Evolutionary conservation across 2,329 filamentous ascomycete genomes (phyloP).

Genomic region (Xylaria polymorpha): DNA sequence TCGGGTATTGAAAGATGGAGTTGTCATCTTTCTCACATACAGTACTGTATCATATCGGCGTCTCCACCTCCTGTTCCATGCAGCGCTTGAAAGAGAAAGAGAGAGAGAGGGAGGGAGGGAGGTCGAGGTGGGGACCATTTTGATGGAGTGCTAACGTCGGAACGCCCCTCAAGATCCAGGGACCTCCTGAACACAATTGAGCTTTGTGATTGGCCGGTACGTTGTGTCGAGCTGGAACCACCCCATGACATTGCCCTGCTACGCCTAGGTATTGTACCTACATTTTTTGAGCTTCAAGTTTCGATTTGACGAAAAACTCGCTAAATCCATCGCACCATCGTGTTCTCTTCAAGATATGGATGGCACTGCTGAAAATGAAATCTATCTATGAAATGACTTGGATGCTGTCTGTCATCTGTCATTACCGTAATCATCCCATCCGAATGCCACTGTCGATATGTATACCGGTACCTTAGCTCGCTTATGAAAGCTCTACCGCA

Average conservation of each 20-base stretch:
- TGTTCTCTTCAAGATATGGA: not conserved
- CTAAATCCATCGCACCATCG: too few relatives aligned
- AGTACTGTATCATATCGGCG: too few relatives aligned
- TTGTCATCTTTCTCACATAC: too few relatives aligned
- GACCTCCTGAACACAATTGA: not conserved
- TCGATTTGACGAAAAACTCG: too few relatives aligned
- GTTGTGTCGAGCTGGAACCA: not conserved
- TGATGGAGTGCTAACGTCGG: not conserved
- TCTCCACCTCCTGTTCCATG: slow-evolving; percentile 2
- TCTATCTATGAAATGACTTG: not conserved
- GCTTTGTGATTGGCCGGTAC: not conserved
- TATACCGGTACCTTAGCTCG: not conserved
- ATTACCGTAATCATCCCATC: too few relatives aligned
- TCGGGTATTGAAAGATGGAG: too few relatives aligned
- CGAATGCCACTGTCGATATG: not conserved
- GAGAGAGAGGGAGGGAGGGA: not conserved
- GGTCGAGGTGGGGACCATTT: slow-evolving; percentile 5
- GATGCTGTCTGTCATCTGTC: too few relatives aligned
- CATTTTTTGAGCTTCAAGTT: not conserved
- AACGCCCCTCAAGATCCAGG: slow-evolving; percentile 3
- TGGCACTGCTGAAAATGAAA: not conserved
- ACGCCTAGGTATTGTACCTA: not conserved
- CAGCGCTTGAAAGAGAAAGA: too few relatives aligned
- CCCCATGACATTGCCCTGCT: too few relatives aligned
- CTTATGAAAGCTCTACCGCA: too few relatives aligned